Evolutionary conservation across 768 basidiomycete genomes (phyloP).

Genomic region (Leccinum truebloodii): DNA sequence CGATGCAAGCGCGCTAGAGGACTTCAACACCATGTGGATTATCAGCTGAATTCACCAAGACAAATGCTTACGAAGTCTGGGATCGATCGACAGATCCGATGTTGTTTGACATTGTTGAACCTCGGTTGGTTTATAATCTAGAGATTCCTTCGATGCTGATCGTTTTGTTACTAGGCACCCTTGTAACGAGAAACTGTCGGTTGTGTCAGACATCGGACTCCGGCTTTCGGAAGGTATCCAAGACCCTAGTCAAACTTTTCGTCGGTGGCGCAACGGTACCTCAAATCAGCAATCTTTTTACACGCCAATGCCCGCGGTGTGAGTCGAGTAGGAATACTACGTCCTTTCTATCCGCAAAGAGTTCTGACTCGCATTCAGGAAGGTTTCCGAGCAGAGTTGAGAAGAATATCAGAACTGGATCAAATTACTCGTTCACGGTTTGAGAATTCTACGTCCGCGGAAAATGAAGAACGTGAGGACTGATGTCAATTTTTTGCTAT

Average conservation of each 20-base stretch:
- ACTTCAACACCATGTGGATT: conserved; percentile 90
- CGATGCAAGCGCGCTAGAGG: conserved; percentile 60
- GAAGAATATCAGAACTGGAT: no score
- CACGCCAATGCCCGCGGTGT: no score
- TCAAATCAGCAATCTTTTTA: no score
- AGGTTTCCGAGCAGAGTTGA: no score
- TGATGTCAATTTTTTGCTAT: no score
- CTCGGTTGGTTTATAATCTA: conserved; percentile 53
- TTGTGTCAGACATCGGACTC: conserved; percentile 88
- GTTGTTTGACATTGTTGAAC: conserved; percentile 94
- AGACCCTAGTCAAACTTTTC: conserved; percentile 42
- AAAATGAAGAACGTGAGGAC: no score
- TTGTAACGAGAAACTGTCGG: conserved; percentile 86
- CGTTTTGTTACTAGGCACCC: conserved; percentile 65
- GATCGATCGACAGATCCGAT: conserved; percentile 87
- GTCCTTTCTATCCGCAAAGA: no score
- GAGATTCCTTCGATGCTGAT: conserved; percentile 3
- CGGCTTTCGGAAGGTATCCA: conserved; percentile 95
- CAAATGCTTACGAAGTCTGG: conserved; percentile 90
- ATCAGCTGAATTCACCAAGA: conserved; percentile 74
- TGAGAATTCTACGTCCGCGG: no score
- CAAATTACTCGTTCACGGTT: no score
- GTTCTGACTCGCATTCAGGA: no score
- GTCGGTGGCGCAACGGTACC: no score
- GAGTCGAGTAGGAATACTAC: no score